These are phyloP conservation scores for Vigna radiata DNA, from an alignment of 306 rosid species.

Conservation along the genomic window DNA sequence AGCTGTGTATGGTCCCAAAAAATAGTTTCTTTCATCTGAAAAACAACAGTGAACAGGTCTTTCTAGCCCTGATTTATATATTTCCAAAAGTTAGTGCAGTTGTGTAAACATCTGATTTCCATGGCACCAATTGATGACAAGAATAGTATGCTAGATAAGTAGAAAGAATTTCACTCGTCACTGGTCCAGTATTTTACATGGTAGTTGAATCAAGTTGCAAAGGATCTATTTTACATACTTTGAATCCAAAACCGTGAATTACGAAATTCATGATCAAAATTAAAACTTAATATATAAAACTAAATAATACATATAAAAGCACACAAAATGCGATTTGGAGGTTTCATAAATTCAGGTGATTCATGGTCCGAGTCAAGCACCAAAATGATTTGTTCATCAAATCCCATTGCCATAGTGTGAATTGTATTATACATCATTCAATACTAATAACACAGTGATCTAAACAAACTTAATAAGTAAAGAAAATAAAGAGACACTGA, in stretches of 20 bases:
- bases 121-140: slow-evolving; percentile 9
- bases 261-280: neutral
- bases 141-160: neutral
- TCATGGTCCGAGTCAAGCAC: no score
- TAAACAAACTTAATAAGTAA: no score
- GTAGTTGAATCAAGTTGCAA: neutral
- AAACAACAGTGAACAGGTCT: neutral
- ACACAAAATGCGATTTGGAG: neutral
- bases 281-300: neutral
- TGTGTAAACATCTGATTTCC: neutral
- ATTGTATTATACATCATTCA: no score
- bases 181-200: neutral
- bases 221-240: neutral
- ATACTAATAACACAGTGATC: no score
- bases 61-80: neutral
- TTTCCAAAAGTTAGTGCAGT: neutral
- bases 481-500: no score
- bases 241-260: no score
- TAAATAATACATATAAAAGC: neutral
- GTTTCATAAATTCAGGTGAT: no score
- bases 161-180: neutral
- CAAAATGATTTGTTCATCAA: no score
- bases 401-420: no score
- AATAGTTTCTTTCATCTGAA: neutral
- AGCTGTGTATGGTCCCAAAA: neutral